Base-by-base conservation (phyloP, 805 yeast species). In the Saturnispora quitensis region DNA sequence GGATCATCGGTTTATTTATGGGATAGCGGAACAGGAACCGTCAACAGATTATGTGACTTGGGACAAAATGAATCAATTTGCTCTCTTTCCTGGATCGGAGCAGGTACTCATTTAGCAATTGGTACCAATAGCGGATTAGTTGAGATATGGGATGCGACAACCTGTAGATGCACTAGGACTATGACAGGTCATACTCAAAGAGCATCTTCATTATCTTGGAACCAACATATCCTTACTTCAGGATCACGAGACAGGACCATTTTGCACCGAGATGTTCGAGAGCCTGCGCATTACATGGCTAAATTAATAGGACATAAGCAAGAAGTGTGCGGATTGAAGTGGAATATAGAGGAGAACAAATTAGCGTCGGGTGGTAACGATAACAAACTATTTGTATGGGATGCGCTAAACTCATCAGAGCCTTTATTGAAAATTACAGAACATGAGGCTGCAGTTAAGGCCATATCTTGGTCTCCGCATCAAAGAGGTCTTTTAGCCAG, bases 381-480 rank as follows among this genome's bases (percentile, higher is more conserved):
- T 68, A 93, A 93, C 65, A 79, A 79, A 60, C 73, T 93, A 24
- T 76, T 78, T 57, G 85, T 93, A 10, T 93, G 97, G 93, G 96
- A 89, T 63, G 96, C 93, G 1, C 65, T 81, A 44, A 77, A 76
- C 50, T 27, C 28, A 6, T 65, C 76, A 4, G 74, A 73, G 50
- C 97, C 99, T 2, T 65, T 88, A 28, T 78, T 82, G 62, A 82
- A 75, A 53, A 85, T 89, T 60, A 73, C 75, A 2, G 96, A 89
- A 56, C 98, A 93, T 65, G 80, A 78, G 17, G 97, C 98, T 1
- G 99, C 99, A 0, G 95, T 93, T 3, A 93, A 93, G 68, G 99
- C 98, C 0, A 76, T 93, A 50, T 87, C 96, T 2, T 93, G 99
- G 99, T 86, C 95, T 1, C 98, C 99, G 2, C 98, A 93, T 64